Conservation (phyloP, 1,139 yeast genomes). For the Yamadazyma sp. region DNA sequence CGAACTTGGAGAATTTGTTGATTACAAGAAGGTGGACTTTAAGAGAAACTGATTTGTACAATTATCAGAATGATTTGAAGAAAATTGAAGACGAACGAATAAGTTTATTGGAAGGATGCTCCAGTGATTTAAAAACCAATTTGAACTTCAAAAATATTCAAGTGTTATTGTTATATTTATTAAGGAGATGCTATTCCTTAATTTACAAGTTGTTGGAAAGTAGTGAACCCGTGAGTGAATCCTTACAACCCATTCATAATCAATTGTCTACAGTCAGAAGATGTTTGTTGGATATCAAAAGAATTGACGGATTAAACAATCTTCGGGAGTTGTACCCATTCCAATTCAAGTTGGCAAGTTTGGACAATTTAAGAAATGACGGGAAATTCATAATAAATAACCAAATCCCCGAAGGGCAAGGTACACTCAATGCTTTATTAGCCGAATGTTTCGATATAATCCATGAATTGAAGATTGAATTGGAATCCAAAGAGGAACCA, state of each 20-base stretch:
- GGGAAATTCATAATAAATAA: conserved; percentile 89
- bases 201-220: conserved; percentile 86
- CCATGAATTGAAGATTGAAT: conserved; percentile 85
- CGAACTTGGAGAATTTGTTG: conserved; percentile 73
- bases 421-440: conserved; percentile 80
- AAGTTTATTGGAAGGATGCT: conserved; percentile 19
- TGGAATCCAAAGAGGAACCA: conserved; percentile 64
- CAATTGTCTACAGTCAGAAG: conserved; percentile 88
- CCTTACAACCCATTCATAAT: conserved; percentile 88
- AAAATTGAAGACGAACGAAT: conserved; percentile 71
- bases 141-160: conserved; percentile 44
- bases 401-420: conserved; percentile 96
- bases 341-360: conserved; percentile 87
- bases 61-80: conserved; percentile 71
- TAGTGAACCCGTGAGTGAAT: conserved; percentile 92
- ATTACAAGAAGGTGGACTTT: conserved; percentile 96
- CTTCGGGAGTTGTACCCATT: conserved; percentile 91
- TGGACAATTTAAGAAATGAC: conserved; percentile 82
- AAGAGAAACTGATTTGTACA: conserved; percentile 89
- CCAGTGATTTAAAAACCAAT: conserved; percentile 10
- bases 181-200: conserved; percentile 86
- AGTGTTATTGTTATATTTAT: conserved; percentile 68
- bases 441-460: conserved; percentile 94
- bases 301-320: conserved; percentile 88
- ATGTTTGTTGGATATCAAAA: conserved; percentile 82